Base-by-base conservation (phyloP, 306 rosid species). In the Prunus padus region DNA sequence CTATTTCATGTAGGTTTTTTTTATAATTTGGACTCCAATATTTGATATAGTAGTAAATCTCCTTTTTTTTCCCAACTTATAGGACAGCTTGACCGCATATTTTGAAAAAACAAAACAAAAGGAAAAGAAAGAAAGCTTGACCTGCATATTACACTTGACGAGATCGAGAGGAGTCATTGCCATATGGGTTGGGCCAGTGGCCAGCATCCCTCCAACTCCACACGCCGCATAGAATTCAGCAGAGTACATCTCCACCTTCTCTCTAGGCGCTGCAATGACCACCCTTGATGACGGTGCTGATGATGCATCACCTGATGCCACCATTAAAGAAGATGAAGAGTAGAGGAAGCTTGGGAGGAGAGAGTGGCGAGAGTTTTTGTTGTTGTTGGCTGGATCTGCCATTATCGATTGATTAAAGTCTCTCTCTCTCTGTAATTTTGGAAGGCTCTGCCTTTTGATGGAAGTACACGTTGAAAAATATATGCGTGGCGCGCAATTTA, bases 101-200 rank as follows among this genome's bases (percentile, higher is more conserved):
- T 33, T 33, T 33, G 8, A 33, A 31, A 31, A 33, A 33, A 33
- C 1, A 5, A 33, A 33, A 1, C 37, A 4, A 18, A 20, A n/a
- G 6, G 11, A 57, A n/a, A 40, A 4, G 13, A 47, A 67, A 47
- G 50, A 30, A 30, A 59, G 37, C 11, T 23, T 37, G 44, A 88
- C 98, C 92, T 93, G 98, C 98, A 90, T 93, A 75, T 90, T 90
- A 84, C 98, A 93, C 85, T 93, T 93, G 84, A 90, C 83, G 23
- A 93, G 79, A 76, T 93, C 98, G 15, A 87, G 71, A 67, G 98
- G 98, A 69, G 98, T 93, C 83, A 90, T 86, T 7, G 88, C 74
- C 88, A 69, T 85, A 85, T 93, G 98, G 16, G 91, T 90, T 33
- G 65, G 87, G 42, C 96, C 96, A 46, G 88, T 81, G 72, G 86